Evolutionary conservation across 768 basidiomycete genomes (phyloP), one percentile per base, ranked within the genome.

Genomic region (Naematelia encephala): DNA sequence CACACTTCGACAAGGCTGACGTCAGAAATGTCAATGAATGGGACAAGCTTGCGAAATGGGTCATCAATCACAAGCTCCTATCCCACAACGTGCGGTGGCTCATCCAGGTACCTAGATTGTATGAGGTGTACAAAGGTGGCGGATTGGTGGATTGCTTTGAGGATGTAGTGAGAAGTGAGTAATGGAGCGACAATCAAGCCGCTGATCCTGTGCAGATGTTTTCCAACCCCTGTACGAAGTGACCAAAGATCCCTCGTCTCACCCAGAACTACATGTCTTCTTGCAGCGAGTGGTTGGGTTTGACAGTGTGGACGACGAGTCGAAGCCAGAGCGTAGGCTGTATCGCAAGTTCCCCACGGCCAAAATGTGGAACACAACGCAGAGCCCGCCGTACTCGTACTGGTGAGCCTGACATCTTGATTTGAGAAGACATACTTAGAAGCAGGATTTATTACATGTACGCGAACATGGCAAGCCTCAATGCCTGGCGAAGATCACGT

Each of bases 81-180:
- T 97, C 93, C 2, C 93, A 98, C 78, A 98, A 99, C 72, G 91
- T 98, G 39, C 85, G 96, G 54, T 98, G 96, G 96, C 84, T 98
- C 57, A 88, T 99, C 63, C 96, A 98, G 75, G 80, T 98, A 4
- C 96, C 96, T 0, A 86, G 96, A 1, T 75, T 99, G 59, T 99
- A 99, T 79, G 87, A 94, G 65, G 85, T 98, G 5, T 99, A 96
- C 82, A 96, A 93, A 74, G 85, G 86, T 54, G 89, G 85, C 60
- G 91, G 89, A 0, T 84, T 86, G 1, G 82, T 98, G 21, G 69
- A 84, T 44, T 93, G 86, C 8, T 99, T 96, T 64, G 89, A 93
- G 70, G 91, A 97, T 67, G 85, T 99, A 59, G 85, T 99, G 42
- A 79, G 79, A 25, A 97, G 94, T 97, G 66, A 60, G 90, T 82